Conservation (phyloP, 2,329 filamentous ascomycete species). For the Alternaria tenuissima region DNA sequence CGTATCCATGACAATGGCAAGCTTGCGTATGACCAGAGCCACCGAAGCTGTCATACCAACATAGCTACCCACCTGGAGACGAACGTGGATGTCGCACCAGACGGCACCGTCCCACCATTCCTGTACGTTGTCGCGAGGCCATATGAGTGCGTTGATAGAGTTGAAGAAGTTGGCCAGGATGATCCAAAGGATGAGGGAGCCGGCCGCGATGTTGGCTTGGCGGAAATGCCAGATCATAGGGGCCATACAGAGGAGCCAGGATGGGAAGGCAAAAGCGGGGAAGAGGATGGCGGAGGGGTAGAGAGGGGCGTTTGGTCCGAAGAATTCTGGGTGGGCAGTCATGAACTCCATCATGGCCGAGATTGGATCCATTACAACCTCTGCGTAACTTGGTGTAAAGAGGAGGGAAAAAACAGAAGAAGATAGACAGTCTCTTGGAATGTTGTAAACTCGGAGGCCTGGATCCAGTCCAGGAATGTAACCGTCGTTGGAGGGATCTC, state of each 20-base stretch:
- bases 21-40: conserved; percentile 66
- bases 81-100: conserved; percentile 71
- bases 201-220: conserved; percentile 68
- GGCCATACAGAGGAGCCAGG: conserved; percentile 62
- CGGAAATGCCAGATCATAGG: conserved; percentile 68
- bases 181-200: conserved; percentile 65
- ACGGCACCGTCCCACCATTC: conserved; percentile 66
- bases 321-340: not conserved
- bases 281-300: conserved; percentile 54
- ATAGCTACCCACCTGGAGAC: conserved; percentile 63
- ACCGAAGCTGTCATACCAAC: conserved; percentile 63
- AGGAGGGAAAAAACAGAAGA: not conserved
- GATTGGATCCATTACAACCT: not conserved
- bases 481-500: not conserved
- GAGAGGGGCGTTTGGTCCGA: conserved; percentile 18
- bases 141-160: conserved; percentile 70
- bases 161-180: conserved; percentile 65
- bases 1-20: conserved; percentile 69
- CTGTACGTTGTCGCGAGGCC: conserved; percentile 65
- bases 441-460: not conserved
- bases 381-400: not conserved
- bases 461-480: not conserved
- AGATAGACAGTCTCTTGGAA: not conserved
- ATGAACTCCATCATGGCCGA: not conserved
- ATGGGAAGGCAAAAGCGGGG: conserved; percentile 59